Evolutionary conservation across 1,284 basidiomycete species (phyloP).

Genomic region (Pyrrhoderma lamaoense): DNA sequence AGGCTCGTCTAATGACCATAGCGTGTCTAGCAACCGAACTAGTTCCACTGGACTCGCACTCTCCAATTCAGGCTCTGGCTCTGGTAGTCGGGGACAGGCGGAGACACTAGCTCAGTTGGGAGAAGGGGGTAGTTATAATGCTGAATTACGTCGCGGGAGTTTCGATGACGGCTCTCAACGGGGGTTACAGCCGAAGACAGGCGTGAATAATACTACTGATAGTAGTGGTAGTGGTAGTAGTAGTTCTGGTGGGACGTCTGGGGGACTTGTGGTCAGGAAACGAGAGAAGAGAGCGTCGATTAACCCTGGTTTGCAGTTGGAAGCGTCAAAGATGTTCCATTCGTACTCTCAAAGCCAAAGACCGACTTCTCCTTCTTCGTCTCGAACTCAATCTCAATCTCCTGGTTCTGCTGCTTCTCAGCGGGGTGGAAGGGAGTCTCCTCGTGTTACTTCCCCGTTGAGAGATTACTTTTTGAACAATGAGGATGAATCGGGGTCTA

Average conservation of each 20-base stretch:
- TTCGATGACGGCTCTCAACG: slow-evolving; percentile 53
- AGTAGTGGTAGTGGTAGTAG: too few species aligned
- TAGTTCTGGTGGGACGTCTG: slow-evolving; percentile 9
- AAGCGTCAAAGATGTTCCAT: slow-evolving; percentile 22
- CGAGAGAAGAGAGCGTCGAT: slow-evolving; percentile 41
- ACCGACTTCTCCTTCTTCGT: slow-evolving; percentile 2
- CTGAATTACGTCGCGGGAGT: slow-evolving; percentile 41
- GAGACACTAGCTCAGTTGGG: too few species aligned
- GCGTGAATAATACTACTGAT: too few species aligned
- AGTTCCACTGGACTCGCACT: too few species aligned
- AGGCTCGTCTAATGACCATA: slow-evolving; percentile 4
- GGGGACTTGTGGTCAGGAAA: slow-evolving; percentile 16
- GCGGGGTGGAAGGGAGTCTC: slow-evolving; percentile 13
- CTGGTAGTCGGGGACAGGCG: too few species aligned
- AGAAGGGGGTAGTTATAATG: too few species aligned
- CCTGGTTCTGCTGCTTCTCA: not conserved
- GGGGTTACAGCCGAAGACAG: slow-evolving; percentile 27
- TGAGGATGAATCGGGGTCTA: slow-evolving; percentile 12
- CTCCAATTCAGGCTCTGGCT: too few species aligned
- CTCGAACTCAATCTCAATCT: not conserved
- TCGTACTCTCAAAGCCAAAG: not conserved
- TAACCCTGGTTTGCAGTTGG: slow-evolving; percentile 34
- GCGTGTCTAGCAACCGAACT: too few species aligned
- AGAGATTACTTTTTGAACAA: slow-evolving; percentile 14
- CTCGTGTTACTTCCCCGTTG: slow-evolving; percentile 15